A percentile compares a stretch with the other conserved stretches of the same genome.
These are phyloP conservation scores for Apiospora phragmitis DNA, from an alignment of 2,329 filamentous ascomycete genomes.

Conservation along the genomic window DNA sequence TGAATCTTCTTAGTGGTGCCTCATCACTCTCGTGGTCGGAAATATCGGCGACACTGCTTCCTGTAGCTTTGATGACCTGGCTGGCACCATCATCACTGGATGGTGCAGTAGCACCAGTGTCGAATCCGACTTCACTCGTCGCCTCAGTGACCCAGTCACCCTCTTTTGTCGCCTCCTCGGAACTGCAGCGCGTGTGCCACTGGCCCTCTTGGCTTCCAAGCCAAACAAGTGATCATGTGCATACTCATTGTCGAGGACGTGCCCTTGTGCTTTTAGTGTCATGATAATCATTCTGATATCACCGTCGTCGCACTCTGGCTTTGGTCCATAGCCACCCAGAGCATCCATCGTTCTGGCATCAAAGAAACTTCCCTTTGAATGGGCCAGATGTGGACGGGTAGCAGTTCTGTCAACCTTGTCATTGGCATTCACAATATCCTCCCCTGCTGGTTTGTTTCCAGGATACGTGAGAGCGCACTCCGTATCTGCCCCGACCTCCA, in stretches of 20 bases:
- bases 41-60: constrained; percentile 47
- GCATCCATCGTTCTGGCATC: constrained; percentile 12
- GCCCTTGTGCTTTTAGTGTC: background rate
- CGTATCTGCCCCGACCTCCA: constrained; percentile 25
- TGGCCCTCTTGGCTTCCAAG: background rate
- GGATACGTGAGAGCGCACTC: background rate
- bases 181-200: background rate
- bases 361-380: constrained; percentile 14
- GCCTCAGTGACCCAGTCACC: constrained; percentile 41
- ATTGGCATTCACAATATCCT: constrained; percentile 11
- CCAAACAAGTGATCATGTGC: constrained; percentile 6
- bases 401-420: background rate
- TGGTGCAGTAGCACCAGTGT: constrained; percentile 14
- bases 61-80: constrained; percentile 25
- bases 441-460: background rate
- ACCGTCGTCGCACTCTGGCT: background rate
- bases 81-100: background rate
- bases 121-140: constrained; percentile 30
- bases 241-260: background rate
- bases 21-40: constrained; percentile 34
- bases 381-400: background rate
- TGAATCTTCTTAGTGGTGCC: background rate
- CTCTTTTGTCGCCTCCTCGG: constrained; percentile 27
- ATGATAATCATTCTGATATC: background rate
- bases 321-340: background rate